Conservation (phyloP, 1,284 basidiomycete genomes). For the Hypsizygus ulmarius region DNA sequence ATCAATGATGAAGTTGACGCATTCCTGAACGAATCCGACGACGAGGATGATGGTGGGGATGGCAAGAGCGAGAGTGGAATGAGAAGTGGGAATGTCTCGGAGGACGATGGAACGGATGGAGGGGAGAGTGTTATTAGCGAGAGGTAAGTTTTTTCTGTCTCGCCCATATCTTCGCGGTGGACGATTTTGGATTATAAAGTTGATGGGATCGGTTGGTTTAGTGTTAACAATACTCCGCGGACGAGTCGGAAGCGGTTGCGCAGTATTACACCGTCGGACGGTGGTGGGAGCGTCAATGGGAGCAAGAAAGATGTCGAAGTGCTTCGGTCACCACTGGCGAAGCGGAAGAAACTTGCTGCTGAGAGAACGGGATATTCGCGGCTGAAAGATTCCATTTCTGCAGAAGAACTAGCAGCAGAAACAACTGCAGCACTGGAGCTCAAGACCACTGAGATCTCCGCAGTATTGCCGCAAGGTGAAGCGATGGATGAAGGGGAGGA, state of each 20-base stretch:
- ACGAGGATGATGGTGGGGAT: slow-evolving; percentile 41
- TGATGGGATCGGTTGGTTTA: slow-evolving; percentile 25
- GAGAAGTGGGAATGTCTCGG: slow-evolving; percentile 45
- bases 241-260: slow-evolving; percentile 64
- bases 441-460: slow-evolving; percentile 2
- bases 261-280: slow-evolving; percentile 67
- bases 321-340: slow-evolving; percentile 68
- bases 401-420: slow-evolving; percentile 44
- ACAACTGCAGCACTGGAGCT: neutral
- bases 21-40: slow-evolving; percentile 78
- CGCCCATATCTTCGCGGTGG: neutral
- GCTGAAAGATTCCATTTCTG: slow-evolving; percentile 64
- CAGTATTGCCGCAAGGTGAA: slow-evolving; percentile 17
- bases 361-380: slow-evolving; percentile 61
- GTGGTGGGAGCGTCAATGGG: slow-evolving; percentile 33
- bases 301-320: slow-evolving; percentile 32
- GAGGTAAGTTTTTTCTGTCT: slow-evolving; percentile 33
- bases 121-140: slow-evolving; percentile 30
- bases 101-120: slow-evolving; percentile 11
- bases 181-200: slow-evolving; percentile 8
- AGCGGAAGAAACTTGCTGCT: slow-evolving; percentile 69
- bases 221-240: slow-evolving; percentile 44
- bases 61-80: slow-evolving; percentile 38
- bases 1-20: slow-evolving; percentile 87
- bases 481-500: slow-evolving; percentile 34